phyloP scores from a whole-genome alignment of 495 filamentous ascomycete species.

The Thermochaetoides thermophila region DNA sequence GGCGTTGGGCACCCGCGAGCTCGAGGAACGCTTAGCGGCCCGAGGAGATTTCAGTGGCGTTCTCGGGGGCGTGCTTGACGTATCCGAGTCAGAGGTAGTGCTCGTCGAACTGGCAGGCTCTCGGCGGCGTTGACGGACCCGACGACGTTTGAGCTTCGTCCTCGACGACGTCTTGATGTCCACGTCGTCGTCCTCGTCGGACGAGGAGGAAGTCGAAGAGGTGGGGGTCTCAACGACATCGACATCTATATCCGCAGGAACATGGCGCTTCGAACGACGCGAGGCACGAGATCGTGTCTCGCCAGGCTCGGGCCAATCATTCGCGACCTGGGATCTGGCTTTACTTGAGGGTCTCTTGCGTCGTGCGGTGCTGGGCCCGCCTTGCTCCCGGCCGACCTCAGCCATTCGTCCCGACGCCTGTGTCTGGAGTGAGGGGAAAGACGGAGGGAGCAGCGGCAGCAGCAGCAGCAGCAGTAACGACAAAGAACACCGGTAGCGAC shows the following conservation, averaged over 20 bases:
- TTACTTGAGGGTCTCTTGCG: constrained; percentile 22
- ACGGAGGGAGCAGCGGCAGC: too few species aligned
- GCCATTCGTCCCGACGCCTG: background rate
- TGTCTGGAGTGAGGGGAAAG: too few species aligned
- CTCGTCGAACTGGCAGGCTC: constrained; percentile 4
- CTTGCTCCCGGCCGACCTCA: constrained; percentile 4
- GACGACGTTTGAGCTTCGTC: constrained; percentile 6
- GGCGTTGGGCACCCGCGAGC: constrained; percentile 18
- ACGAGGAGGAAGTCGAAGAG: too few species aligned
- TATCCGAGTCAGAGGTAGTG: constrained; percentile 6
- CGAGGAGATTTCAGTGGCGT: constrained; percentile 2
- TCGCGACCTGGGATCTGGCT: constrained; percentile 17
- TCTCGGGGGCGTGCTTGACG: constrained; percentile 4
- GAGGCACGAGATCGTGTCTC: constrained; percentile 23
- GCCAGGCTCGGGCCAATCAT: constrained; percentile 27
- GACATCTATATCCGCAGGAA: constrained; percentile 16
- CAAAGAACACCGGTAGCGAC: too few species aligned
- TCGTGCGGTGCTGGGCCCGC: constrained; percentile 20
- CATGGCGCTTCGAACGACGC: constrained; percentile 23
- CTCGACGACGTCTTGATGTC: constrained; percentile 11
- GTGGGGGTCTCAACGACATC: constrained; percentile 14
- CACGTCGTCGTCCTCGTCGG: constrained; percentile 9
- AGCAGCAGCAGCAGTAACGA: too few species aligned
- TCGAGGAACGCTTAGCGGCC: too few species aligned
- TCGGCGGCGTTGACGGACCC: constrained; percentile 12